Base-by-base conservation (phyloP, 192 early-diverging fungal species). In the Linnemannia schmuckeri region DNA sequence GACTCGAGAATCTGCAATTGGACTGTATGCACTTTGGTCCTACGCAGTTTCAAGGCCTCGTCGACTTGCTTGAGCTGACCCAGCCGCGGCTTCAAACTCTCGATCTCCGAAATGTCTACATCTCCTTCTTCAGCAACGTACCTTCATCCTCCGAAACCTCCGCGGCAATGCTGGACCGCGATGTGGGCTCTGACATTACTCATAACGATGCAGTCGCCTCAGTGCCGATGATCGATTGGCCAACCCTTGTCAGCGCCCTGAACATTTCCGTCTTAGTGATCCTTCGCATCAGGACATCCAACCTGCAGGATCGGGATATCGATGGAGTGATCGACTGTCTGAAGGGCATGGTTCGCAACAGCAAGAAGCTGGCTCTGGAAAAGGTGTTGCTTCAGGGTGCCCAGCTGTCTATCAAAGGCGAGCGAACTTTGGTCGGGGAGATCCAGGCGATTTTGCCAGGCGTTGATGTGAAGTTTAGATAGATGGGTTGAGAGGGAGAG, bases 391-490 rank as follows among this genome's bases (percentile, higher is more conserved):
- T 66, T 3, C 30, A 33, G 13, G 61, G 3, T 4, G 30, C 10
- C 6, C 61, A 66, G 12, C 13, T 66, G 61, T 66, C 61, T 66
- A 8, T 9, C 7, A 27, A 35, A 2, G 61, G 61, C 0, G 61
- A 66, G 30, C n/a, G 13, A 30, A 66, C 61, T 33, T 4, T 66
- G 27, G 61, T 66, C 30, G 17, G 24, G 10, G 61, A 66, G 30
- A 30, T 66, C 27, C 27, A 66, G 4, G 30, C 12, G n/a, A 30
- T 66, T 33, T 4, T 66, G 30, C 61, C 61, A 30, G 27, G 61
- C 27, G 61, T 66, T 3, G 61, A 66, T 66, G 61, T 66, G 12
- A 66, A 66, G 61, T 66, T 66, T 66, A 66, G 61, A 66, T 66
- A 66, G 61, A 2, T 27, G 61, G 1, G 30, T 15, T 30, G 13